A percentile compares a stretch with the other conserved stretches of the same genome.
Evolutionary conservation across 306 rosid species (phyloP).

Genomic region (Quercus glauca): DNA sequence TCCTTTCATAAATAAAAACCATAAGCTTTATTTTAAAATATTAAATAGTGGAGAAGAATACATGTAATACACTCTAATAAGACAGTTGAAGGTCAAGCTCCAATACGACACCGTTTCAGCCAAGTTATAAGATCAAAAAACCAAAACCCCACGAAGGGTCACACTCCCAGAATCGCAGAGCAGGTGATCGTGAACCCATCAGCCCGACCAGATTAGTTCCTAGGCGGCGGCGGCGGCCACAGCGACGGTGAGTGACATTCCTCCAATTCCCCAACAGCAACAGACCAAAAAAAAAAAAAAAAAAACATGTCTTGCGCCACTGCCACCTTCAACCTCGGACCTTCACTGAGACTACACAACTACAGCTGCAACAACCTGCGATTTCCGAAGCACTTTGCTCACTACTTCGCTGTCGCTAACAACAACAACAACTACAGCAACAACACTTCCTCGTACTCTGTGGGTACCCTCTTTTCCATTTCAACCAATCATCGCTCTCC

Average conservation of each 20-base stretch:
- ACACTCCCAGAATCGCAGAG: no score
- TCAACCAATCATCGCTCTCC: neutral
- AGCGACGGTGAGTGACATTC: neutral
- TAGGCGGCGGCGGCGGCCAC: neutral
- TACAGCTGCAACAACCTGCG: neutral
- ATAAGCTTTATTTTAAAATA: no score
- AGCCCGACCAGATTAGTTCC: no score
- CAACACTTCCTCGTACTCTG: constrained; percentile 18
- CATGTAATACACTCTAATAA: no score
- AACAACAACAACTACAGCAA: no score
- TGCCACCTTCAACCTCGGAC: constrained; percentile 31
- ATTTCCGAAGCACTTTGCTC: constrained; percentile 18
- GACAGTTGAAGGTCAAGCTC: no score
- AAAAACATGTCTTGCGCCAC: constrained; percentile 38
- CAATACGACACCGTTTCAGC: no score
- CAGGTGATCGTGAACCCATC: no score
- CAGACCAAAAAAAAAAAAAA: neutral
- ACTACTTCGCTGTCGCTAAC: constrained; percentile 4
- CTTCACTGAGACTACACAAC: constrained; percentile 29
- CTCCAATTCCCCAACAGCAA: neutral
- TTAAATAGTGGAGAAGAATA: no score
- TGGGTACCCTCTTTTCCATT: constrained; percentile 15
- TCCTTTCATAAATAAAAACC: no score
- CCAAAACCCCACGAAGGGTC: no score
- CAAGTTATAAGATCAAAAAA: no score